Evolutionary conservation across 306 rosid species (phyloP).

Genomic region (Mimosa pudica): DNA sequence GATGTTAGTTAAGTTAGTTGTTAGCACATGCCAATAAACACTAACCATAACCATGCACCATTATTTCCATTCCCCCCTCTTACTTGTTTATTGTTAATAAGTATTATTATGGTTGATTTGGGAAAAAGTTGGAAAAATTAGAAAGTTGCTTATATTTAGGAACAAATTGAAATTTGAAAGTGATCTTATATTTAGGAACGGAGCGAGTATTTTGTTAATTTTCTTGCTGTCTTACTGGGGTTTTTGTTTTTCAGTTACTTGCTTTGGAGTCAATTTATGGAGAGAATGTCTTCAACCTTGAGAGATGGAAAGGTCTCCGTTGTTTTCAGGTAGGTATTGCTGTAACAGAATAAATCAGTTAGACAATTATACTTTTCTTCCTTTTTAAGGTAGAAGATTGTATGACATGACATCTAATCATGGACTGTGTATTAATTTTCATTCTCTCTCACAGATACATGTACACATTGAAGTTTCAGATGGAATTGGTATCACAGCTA

Average conservation of each 20-base stretch:
- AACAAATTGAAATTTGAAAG: too few relatives aligned
- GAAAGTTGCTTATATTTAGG: too few relatives aligned
- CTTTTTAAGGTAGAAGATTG: background rate
- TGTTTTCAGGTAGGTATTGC: conserved; percentile 86
- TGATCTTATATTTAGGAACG: too few relatives aligned
- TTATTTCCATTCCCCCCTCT: too few relatives aligned
- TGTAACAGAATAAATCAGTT: conserved; percentile 28
- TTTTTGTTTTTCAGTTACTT: conserved; percentile 60
- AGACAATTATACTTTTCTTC: background rate
- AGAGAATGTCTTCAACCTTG: conserved; percentile 61
- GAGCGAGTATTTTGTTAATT: background rate
- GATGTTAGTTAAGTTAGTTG: too few relatives aligned
- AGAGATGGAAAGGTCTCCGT: conserved; percentile 55
- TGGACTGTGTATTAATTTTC: background rate
- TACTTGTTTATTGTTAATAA: too few relatives aligned
- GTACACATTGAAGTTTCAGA: conserved; percentile 54
- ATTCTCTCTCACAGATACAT: conserved; percentile 51
- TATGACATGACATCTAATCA: conserved; percentile 23
- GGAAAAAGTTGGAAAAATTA: too few relatives aligned
- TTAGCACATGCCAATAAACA: too few relatives aligned
- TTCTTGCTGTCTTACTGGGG: conserved; percentile 28
- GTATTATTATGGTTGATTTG: too few relatives aligned
- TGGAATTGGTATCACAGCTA: conserved; percentile 61
- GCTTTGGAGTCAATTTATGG: conserved; percentile 86
- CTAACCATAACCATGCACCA: too few relatives aligned